Percentiles rank a stretch among this genome's conserved stretches.
These are phyloP conservation scores for Solanum appendiculatum DNA, from an alignment of 257 asterid species.

Conservation along the genomic window DNA sequence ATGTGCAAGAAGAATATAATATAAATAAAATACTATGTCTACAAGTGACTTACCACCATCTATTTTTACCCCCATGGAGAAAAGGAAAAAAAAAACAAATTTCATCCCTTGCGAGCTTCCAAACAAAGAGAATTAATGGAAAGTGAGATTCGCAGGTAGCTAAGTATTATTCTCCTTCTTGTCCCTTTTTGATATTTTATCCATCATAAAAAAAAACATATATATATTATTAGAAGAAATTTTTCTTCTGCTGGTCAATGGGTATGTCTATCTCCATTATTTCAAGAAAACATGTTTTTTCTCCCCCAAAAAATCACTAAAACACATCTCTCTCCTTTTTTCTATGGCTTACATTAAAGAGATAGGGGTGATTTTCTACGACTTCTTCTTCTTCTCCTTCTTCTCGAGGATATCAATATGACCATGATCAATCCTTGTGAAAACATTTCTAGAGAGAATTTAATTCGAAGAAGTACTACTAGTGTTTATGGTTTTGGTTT, in stretches of 20 bases:
- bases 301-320: not conserved
- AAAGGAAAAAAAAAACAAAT: conserved; percentile 4
- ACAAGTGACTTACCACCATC: conserved; percentile 62
- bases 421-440: conserved; percentile 53
- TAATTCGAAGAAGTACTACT: not conserved
- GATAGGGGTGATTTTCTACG: not conserved
- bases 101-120: conserved; percentile 58
- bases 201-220: not conserved
- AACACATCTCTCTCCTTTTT: not conserved
- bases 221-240: too few relatives aligned
- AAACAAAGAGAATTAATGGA: conserved; percentile 67
- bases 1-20: not conserved
- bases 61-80: conserved; percentile 27
- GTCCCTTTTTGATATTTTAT: conserved; percentile 20
- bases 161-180: conserved; percentile 20
- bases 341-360: conserved; percentile 23
- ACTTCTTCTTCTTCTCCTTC: not conserved
- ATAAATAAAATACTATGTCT: conserved; percentile 6
- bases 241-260: conserved; percentile 28
- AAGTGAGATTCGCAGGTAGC: conserved; percentile 50
- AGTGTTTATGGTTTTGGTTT: conserved; percentile 6
- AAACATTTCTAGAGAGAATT: conserved; percentile 18
- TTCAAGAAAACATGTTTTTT: conserved; percentile 16
- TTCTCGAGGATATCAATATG: conserved; percentile 23
- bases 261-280: conserved; percentile 23